phyloP scores from a whole-genome alignment of 2,329 filamentous ascomycete genomes.

The Dactylonectria macrodidyma region DNA sequence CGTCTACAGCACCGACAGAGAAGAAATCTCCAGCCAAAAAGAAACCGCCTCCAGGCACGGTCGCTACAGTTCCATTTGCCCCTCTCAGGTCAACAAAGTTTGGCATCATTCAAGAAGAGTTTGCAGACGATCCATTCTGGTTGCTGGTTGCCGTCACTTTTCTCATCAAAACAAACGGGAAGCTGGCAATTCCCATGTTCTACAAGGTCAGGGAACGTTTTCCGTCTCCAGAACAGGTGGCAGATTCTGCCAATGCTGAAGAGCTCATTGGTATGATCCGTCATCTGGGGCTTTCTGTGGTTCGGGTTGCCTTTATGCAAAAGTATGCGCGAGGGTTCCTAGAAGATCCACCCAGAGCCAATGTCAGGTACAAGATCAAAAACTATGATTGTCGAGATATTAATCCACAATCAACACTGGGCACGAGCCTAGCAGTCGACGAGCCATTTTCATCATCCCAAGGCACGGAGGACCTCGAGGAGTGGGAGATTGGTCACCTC shows the following conservation, averaged over 20 bases:
- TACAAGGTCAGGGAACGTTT: slow-evolving; percentile 77
- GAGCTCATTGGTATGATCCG: slow-evolving; percentile 75
- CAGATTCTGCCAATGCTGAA: slow-evolving; percentile 61
- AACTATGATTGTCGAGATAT: slow-evolving; percentile 61
- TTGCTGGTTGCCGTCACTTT: slow-evolving; percentile 88
- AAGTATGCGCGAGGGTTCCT: slow-evolving; percentile 80
- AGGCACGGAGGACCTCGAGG: slow-evolving; percentile 52
- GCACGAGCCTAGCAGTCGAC: background rate
- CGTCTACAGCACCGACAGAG: slow-evolving; percentile 30
- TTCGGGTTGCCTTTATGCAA: slow-evolving; percentile 78
- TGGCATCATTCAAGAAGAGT: slow-evolving; percentile 87
- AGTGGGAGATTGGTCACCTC: slow-evolving; percentile 90
- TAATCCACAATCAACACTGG: slow-evolving; percentile 28
- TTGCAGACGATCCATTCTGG: slow-evolving; percentile 82
- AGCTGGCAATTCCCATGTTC: slow-evolving; percentile 82
- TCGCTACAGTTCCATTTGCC: slow-evolving; percentile 76
- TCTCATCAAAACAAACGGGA: slow-evolving; percentile 84
- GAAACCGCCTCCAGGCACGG: slow-evolving; percentile 58
- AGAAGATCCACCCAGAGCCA: slow-evolving; percentile 71
- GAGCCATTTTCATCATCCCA: slow-evolving; percentile 1
- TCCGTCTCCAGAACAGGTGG: slow-evolving; percentile 76
- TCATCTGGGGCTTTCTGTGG: slow-evolving; percentile 79
- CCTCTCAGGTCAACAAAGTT: slow-evolving; percentile 75
- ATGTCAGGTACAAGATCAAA: slow-evolving; percentile 67
- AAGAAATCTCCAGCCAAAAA: slow-evolving; percentile 39